Percentiles rank a stretch among this genome's conserved stretches.
phyloP scores from a whole-genome alignment of 2,329 filamentous ascomycete genomes.

The Talaromyces sp. region DNA sequence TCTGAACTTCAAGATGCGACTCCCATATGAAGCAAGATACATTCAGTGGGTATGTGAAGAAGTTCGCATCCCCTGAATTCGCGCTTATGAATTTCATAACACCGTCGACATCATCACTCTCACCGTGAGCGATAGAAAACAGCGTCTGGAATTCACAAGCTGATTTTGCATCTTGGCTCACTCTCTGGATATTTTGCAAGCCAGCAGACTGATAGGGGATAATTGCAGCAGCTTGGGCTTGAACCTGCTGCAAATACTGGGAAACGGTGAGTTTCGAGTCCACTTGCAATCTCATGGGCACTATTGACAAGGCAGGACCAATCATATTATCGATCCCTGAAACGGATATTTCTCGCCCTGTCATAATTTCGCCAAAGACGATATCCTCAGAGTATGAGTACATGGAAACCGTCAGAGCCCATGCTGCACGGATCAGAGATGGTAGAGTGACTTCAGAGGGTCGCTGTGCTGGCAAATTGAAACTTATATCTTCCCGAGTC shows the following conservation, averaged over 20 bases:
- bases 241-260: constrained; percentile 52
- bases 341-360: constrained; percentile 36
- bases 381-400: constrained; percentile 40
- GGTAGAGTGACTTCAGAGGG: constrained; percentile 24
- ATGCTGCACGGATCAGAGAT: constrained; percentile 40
- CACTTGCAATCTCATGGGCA: constrained; percentile 39
- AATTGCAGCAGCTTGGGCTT: constrained; percentile 53
- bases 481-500: constrained; percentile 10
- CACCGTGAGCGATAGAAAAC: constrained; percentile 15
- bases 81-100: constrained; percentile 16
- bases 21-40: constrained; percentile 17
- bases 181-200: constrained; percentile 29
- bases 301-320: constrained; percentile 40
- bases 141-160: constrained; percentile 16
- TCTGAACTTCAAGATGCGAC: constrained; percentile 3
- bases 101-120: constrained; percentile 33
- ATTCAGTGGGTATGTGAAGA: constrained; percentile 16
- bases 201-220: constrained; percentile 57
- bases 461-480: constrained; percentile 8
- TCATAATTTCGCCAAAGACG: constrained; percentile 43
- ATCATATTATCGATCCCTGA: constrained; percentile 38
- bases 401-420: constrained; percentile 37
- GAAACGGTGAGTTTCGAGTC: constrained; percentile 31
- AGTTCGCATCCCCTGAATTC: constrained; percentile 15
- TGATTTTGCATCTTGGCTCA: constrained; percentile 13